Evolutionary conservation across 192 early-diverging fungal genomes (phyloP), one percentile per base, ranked within the genome.

Genomic region (Oehlia diaphana): DNA sequence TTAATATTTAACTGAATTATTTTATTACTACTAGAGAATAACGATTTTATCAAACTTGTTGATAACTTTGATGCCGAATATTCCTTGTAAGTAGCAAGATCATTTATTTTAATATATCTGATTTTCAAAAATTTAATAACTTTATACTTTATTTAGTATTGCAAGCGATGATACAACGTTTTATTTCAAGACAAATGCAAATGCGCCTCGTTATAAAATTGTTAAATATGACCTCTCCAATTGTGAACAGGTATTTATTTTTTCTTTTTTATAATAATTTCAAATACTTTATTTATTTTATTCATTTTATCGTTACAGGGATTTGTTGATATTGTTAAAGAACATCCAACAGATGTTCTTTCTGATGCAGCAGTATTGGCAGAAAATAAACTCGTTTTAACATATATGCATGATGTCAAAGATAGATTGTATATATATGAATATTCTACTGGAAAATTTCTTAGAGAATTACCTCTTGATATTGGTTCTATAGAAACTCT

Each of bases 331-430:
- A 73, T 94, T 10, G 81, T 94, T 35, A 83, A 90, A 9, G 83
- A 94, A 80, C 44, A 82, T 37, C 65, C 79, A 21, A 79, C 87
- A 39, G 90, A 89, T 75, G 83, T 89, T 3, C 80, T 93, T 28
- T 81, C 73, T 7, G 70, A 44, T 42, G 77, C 72, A 50, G 28
- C 19, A 14, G 89, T 91, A 26, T 84, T 89, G 5, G 81, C 90
- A 77, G 74, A 84, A 39, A 83, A 91, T 79, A 89, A 91, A 72
- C 81, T 93, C 47, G 67, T 94, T 31, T 64, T 91, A 28, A 79
- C 82, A 2, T 91, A 92, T 81, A 81, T 93, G 74, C 87, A 86
- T 79, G 89, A 94, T 83, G 92, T 92, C 14, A 90, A 91, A 83
- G 80, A 81, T 74, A 84, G 72, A 69, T 83, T 83, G 33, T 82